phyloP scores from a whole-genome alignment of 2,329 filamentous ascomycete species.

The Sporothrix sp. region DNA sequence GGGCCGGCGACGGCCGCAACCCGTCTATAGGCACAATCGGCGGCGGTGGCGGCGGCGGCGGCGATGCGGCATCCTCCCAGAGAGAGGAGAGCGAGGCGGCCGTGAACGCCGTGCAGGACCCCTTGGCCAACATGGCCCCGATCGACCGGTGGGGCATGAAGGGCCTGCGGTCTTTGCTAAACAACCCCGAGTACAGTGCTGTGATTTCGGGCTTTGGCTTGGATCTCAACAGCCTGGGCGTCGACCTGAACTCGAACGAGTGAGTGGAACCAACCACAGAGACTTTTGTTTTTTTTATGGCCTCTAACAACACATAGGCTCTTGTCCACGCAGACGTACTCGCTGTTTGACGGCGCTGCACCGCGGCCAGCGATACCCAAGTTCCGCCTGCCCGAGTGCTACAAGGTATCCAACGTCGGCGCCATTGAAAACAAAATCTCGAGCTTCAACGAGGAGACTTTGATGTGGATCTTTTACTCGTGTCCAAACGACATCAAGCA shows the following conservation, averaged over 20 bases:
- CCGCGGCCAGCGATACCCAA: slow-evolving; percentile 48
- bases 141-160: slow-evolving; percentile 57
- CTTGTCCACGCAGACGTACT: slow-evolving; percentile 51
- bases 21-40: slow-evolving; percentile 37
- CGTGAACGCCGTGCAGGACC: slow-evolving; percentile 40
- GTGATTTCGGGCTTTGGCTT: slow-evolving; percentile 51
- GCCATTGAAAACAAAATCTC: slow-evolving; percentile 55
- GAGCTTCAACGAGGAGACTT: slow-evolving; percentile 58
- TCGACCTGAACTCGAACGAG: slow-evolving; percentile 50
- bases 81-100: slow-evolving; percentile 35
- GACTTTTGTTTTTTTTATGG: neutral
- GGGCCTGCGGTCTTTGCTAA: slow-evolving; percentile 53
- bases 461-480: slow-evolving; percentile 63
- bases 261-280: slow-evolving; percentile 29
- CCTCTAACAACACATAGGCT: slow-evolving; percentile 28
- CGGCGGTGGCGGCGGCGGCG: neutral
- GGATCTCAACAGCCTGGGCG: slow-evolving; percentile 46
- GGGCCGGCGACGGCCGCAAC: slow-evolving; percentile 30
- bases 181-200: slow-evolving; percentile 52
- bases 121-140: slow-evolving; percentile 50
- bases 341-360: slow-evolving; percentile 49
- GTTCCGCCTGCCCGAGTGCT: slow-evolving; percentile 54
- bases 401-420: slow-evolving; percentile 56
- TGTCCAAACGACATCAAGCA: slow-evolving; percentile 54
- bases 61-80: slow-evolving; percentile 27